phyloP scores from a whole-genome alignment of 768 basidiomycete genomes.

The Suillus tomentosus region DNA sequence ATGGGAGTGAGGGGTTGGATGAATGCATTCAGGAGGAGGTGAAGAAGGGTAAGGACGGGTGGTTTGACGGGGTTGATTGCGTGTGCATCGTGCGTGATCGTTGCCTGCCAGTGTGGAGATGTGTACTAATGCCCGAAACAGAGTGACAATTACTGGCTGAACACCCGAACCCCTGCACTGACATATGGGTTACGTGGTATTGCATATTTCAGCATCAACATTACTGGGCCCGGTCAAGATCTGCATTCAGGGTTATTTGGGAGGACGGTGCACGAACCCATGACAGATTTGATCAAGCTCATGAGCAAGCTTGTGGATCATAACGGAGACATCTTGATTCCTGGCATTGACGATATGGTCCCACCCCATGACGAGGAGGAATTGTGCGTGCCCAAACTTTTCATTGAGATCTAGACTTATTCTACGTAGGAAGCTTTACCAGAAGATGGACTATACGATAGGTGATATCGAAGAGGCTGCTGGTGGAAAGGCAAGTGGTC shows the following conservation, averaged over 20 bases:
- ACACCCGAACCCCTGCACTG: background rate
- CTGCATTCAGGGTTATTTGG: slow-evolving; percentile 91
- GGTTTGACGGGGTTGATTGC: slow-evolving; percentile 87
- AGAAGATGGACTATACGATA: slow-evolving; percentile 69
- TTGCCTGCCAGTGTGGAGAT: background rate
- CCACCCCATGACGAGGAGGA: slow-evolving; percentile 72
- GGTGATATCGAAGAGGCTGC: slow-evolving; percentile 74
- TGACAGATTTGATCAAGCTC: slow-evolving; percentile 87
- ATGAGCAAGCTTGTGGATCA: slow-evolving; percentile 84
- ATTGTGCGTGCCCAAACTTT: slow-evolving; percentile 41
- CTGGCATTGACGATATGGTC: slow-evolving; percentile 88
- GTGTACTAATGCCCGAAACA: slow-evolving; percentile 26
- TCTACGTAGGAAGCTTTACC: slow-evolving; percentile 60
- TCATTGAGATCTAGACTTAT: slow-evolving; percentile 9
- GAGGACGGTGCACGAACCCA: slow-evolving; percentile 82
- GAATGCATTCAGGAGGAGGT: slow-evolving; percentile 80
- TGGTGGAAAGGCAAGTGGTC: slow-evolving; percentile 50
- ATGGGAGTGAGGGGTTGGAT: slow-evolving; percentile 88
- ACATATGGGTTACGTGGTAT: slow-evolving; percentile 89
- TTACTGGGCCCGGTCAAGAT: slow-evolving; percentile 84
- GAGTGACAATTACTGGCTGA: slow-evolving; percentile 94
- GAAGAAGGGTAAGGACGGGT: slow-evolving; percentile 60
- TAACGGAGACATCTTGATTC: slow-evolving; percentile 82
- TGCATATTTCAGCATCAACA: slow-evolving; percentile 79
- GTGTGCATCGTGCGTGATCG: slow-evolving; percentile 79